Evolutionary conservation across 176 grass and related monocot species (phyloP).

Genomic region (Coix lacrymajobi): DNA sequence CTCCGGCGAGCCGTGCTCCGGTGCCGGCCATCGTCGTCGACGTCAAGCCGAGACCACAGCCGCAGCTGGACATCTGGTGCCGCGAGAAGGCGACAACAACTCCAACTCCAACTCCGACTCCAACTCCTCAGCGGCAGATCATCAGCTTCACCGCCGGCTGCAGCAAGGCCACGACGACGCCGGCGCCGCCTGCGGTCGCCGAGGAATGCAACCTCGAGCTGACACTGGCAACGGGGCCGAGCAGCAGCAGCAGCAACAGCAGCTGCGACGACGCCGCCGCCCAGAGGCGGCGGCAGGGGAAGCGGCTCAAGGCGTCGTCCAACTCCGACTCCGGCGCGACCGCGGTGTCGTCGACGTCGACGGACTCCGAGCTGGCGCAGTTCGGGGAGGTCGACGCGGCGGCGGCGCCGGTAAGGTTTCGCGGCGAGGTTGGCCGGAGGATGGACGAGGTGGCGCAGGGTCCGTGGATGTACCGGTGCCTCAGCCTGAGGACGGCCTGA

Average conservation of each 20-base stretch:
- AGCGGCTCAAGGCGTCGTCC: constrained; percentile 30
- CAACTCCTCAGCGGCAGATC: neutral
- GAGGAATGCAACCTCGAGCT: constrained; percentile 52
- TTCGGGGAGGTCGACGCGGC: neutral
- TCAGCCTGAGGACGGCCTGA: constrained; percentile 26
- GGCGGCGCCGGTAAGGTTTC: neutral
- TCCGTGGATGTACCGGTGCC: constrained; percentile 29
- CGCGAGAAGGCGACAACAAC: neutral
- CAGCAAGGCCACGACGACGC: neutral
- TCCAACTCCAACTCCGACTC: too few relatives aligned
- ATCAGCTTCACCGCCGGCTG: neutral
- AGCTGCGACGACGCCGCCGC: neutral
- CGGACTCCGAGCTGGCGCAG: constrained; percentile 23
- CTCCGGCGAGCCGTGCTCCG: neutral
- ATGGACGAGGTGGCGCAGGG: neutral
- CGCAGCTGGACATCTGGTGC: neutral
- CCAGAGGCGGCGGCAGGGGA: constrained; percentile 1
- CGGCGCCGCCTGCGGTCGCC: neutral
- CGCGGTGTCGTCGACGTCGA: constrained; percentile 50
- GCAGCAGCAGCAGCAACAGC: neutral
- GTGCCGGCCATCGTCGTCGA: neutral
- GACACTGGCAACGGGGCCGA: constrained; percentile 54
- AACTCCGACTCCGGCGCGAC: constrained; percentile 16
- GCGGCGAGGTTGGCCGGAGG: neutral
- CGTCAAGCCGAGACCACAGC: neutral